Base-by-base conservation (phyloP, 768 basidiomycete species). In the Russula griseocarnosa region DNA sequence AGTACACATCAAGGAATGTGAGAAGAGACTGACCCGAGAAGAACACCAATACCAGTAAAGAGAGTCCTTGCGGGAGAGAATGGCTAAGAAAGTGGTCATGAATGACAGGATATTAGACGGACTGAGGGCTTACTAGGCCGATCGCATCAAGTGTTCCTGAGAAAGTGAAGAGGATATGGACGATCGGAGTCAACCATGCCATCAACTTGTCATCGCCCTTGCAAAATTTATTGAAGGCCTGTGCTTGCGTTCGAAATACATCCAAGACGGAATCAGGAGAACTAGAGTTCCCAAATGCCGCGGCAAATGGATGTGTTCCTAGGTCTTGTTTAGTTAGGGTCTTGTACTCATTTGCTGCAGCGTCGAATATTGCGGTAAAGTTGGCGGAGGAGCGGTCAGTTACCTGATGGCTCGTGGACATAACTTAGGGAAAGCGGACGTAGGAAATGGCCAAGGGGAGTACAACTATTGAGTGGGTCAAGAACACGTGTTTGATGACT, bases 271-370 rank as follows among this genome's bases (percentile, higher is more conserved):
- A 38, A 38, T 38, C 36, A 38, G 36, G 36, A 38, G 36, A 38
- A 38, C 13, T 38, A 38, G 36, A 38, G 36, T 38, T 38, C 36
- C 2, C 36, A 14, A 38, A 5, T 5, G 36, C 36, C 3, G 14
- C 13, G 1, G 36, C 36, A 5, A 14, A 14, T 13, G 36, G 36
- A 14, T 38, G 36, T 38, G 36, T 38, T 14, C 36, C 36, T 38
- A 38, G 36, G 36, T 38, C 36, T 14, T 38, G 36, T 38, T 38
- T 38, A 14, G 36, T 38, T 14, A 55, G 22, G 13, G 36, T 9
- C 54, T 55, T 44, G 55, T 56, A 56, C 40, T 44, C 24, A 8
- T 28, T 28, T 44, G 55, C 42, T 18, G 40, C 55, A 5, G 55
- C 55, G 3, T 42, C 26, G 24, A 56, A 56, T 42, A 56, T 56